Percentiles rank a stretch among this genome's conserved stretches.
Conservation (phyloP, 163 green algal species). For the Coccomyxa subellipsoidea region DNA sequence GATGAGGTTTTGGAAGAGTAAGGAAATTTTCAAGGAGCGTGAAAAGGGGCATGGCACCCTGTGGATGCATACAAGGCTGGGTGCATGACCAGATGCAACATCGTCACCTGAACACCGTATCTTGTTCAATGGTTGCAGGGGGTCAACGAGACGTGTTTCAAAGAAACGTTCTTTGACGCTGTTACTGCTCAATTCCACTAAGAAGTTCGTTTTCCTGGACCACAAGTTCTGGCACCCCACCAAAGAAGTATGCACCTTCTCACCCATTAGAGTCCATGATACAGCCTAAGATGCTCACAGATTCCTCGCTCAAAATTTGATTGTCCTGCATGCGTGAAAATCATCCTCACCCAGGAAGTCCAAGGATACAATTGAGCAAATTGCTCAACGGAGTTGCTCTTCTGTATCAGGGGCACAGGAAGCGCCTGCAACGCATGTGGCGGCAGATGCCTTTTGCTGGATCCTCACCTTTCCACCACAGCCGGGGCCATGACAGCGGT, state of each 20-base stretch:
- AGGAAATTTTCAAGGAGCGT: too few species aligned
- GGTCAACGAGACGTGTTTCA: neutral
- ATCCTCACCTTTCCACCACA: neutral
- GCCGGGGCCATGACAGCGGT: neutral
- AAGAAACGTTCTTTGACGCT: neutral
- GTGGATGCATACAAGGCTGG: too few species aligned
- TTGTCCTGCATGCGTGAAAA: too few species aligned
- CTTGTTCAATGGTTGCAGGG: neutral
- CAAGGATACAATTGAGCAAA: neutral
- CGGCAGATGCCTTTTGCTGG: neutral
- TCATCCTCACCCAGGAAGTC: neutral
- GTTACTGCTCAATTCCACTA: neutral
- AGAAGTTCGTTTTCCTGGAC: neutral
- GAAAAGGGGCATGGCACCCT: too few species aligned
- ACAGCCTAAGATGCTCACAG: too few species aligned
- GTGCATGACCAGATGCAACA: neutral
- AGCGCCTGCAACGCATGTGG: conserved; percentile 1
- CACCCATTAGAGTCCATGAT: neutral
- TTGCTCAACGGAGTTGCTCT: neutral
- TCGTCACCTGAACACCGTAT: neutral
- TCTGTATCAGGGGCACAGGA: neutral
- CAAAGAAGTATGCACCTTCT: neutral
- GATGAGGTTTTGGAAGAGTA: too few species aligned
- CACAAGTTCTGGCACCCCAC: conserved; percentile 3
- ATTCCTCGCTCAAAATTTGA: too few species aligned